phyloP scores from a whole-genome alignment of 106 monocot genomes.

The Ottelia alismoides region DNA sequence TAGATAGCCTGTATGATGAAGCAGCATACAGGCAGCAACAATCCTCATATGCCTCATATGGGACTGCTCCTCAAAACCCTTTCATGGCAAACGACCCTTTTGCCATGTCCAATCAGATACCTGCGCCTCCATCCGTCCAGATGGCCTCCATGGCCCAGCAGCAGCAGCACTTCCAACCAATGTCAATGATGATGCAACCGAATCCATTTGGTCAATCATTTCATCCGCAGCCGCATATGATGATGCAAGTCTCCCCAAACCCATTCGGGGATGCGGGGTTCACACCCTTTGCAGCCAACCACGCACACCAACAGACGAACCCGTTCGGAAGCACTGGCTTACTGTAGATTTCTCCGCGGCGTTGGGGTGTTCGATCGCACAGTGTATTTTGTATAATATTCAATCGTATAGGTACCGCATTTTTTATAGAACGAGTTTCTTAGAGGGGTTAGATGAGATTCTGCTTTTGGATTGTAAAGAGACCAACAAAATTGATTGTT shows the following conservation, averaged over 20 bases:
- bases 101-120: conserved; percentile 24
- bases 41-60: conserved; percentile 3
- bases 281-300: not conserved
- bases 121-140: conserved; percentile 43
- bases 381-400: no score
- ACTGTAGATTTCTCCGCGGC: no score
- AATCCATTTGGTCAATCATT: conserved; percentile 9
- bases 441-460: no score
- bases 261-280: conserved; percentile 8
- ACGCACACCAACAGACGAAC: conserved; percentile 4
- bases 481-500: no score
- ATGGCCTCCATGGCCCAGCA: conserved; percentile 57
- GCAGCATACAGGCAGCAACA: conserved; percentile 3
- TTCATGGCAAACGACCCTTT: conserved; percentile 46
- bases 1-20: conserved; percentile 9
- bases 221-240: not conserved
- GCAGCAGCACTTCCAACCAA: conserved; percentile 32
- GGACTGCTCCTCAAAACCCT: conserved; percentile 11
- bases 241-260: conserved; percentile 4
- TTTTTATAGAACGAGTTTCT: no score
- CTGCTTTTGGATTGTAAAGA: no score
- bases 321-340: conserved; percentile 4
- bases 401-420: no score
- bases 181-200: not conserved
- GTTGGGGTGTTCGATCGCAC: no score